Conservation (phyloP, 2,329 filamentous ascomycete species). For the Colletotrichum magnum region DNA sequence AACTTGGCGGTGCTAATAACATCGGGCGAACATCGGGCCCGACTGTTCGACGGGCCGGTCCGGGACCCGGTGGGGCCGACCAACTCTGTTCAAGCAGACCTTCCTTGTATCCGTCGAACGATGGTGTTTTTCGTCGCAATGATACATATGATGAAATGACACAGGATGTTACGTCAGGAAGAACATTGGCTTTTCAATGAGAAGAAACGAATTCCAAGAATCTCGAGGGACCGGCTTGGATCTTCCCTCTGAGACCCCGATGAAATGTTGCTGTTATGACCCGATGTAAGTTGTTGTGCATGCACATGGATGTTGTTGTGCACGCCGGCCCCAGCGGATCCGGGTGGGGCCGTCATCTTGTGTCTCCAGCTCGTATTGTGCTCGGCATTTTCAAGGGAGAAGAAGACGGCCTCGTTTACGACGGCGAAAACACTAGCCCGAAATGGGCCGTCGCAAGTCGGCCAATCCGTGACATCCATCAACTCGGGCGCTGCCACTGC, state of each 20-base stretch:
- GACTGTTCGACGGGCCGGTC: conserved; percentile 2
- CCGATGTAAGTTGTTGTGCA: not conserved
- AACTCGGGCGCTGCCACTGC: not conserved
- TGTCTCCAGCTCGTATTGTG: not conserved
- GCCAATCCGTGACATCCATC: conserved; percentile 13
- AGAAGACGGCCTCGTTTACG: not conserved
- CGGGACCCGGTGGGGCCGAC: not conserved
- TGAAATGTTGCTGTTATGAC: not conserved
- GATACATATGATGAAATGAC: too few species aligned
- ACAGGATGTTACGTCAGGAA: too few species aligned
- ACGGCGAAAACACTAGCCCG: conserved; percentile 9
- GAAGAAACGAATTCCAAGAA: too few species aligned
- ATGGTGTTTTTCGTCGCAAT: too few species aligned
- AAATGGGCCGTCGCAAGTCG: conserved; percentile 1
- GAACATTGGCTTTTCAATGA: too few species aligned
- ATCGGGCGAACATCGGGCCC: conserved; percentile 5
- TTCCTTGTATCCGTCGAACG: too few species aligned
- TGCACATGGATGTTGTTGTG: not conserved
- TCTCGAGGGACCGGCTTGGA: too few species aligned
- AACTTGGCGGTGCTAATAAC: not conserved
- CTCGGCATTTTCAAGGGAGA: not conserved
- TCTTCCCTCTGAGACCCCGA: too few species aligned
- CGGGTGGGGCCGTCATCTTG: not conserved
- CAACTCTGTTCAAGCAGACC: not conserved
- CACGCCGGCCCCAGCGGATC: not conserved